Percentiles rank a stretch among this genome's conserved stretches.
These are phyloP conservation scores for Apophysomyces elegans DNA, from an alignment of 371 early-diverging fungal genomes.

Conservation along the genomic window DNA sequence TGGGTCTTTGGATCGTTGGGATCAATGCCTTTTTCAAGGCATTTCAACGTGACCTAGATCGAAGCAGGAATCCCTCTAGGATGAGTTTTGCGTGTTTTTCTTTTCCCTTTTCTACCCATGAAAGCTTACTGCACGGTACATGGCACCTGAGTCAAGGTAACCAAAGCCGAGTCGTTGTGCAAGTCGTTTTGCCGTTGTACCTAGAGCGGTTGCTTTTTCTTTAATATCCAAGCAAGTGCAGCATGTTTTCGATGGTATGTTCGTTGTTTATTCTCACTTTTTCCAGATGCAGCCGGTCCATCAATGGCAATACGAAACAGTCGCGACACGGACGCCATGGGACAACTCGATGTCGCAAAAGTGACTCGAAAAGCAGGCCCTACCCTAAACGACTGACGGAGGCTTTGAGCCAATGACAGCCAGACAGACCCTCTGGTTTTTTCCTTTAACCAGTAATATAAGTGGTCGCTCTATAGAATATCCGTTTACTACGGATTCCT, in stretches of 20 bases:
- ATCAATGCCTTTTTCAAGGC: constrained; percentile 45
- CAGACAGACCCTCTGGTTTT: too few relatives aligned
- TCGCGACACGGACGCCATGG: constrained; percentile 32
- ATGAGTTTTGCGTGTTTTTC: too few relatives aligned
- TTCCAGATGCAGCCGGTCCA: constrained; percentile 93
- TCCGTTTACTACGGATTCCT: too few relatives aligned
- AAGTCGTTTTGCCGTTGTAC: constrained; percentile 74
- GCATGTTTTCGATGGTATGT: not conserved
- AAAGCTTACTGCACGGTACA: constrained; percentile 63
- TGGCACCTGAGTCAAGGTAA: constrained; percentile 85
- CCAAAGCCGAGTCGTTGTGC: constrained; percentile 76
- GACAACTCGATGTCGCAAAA: not conserved
- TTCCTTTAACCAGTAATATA: too few relatives aligned
- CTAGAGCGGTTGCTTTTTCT: constrained; percentile 29
- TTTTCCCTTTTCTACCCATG: not conserved
- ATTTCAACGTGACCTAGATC: constrained; percentile 61
- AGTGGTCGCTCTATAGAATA: too few relatives aligned
- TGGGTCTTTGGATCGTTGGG: constrained; percentile 34
- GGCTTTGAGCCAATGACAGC: too few relatives aligned
- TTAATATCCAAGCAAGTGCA: not conserved
- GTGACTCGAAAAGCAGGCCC: too few relatives aligned
- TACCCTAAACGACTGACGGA: too few relatives aligned
- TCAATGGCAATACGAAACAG: constrained; percentile 88
- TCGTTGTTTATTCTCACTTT: constrained; percentile 61
- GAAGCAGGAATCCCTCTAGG: not conserved